phyloP scores from a whole-genome alignment of 257 asterid species.

The Anisodus acutangulus region DNA sequence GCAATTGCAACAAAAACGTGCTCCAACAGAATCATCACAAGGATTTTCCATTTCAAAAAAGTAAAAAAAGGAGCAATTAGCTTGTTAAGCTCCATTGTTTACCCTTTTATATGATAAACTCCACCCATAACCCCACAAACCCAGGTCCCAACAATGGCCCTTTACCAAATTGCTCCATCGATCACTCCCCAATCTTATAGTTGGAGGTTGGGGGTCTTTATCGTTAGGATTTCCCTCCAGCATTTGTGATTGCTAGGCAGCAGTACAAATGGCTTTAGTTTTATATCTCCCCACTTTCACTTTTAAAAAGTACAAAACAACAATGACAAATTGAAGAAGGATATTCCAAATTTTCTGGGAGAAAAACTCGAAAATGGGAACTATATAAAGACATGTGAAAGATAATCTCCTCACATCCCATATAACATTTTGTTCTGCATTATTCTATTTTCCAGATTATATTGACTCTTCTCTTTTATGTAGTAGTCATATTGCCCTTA shows the following conservation, averaged over 20 bases:
- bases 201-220: background rate
- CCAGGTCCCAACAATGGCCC: background rate
- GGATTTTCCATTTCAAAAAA: background rate
- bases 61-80: conserved; percentile 1
- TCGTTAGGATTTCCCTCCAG: background rate
- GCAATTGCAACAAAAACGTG: background rate
- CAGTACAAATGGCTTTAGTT: background rate
- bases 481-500: background rate
- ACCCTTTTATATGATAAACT: background rate
- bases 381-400: background rate
- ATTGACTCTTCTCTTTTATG: conserved; percentile 7
- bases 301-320: background rate
- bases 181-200: background rate
- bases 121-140: background rate
- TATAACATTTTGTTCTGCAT: background rate
- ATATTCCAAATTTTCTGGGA: conserved; percentile 6
- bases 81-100: background rate
- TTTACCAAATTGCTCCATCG: background rate
- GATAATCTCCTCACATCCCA: conserved; percentile 20
- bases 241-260: background rate
- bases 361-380: background rate
- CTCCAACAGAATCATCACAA: background rate
- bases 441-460: conserved; percentile 20
- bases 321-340: conserved; percentile 15
- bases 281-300: background rate